A percentile compares a stretch with the other conserved stretches of the same genome.
Evolutionary conservation across 2,329 filamentous ascomycete genomes (phyloP).

Genomic region (Verticillium isaacii): DNA sequence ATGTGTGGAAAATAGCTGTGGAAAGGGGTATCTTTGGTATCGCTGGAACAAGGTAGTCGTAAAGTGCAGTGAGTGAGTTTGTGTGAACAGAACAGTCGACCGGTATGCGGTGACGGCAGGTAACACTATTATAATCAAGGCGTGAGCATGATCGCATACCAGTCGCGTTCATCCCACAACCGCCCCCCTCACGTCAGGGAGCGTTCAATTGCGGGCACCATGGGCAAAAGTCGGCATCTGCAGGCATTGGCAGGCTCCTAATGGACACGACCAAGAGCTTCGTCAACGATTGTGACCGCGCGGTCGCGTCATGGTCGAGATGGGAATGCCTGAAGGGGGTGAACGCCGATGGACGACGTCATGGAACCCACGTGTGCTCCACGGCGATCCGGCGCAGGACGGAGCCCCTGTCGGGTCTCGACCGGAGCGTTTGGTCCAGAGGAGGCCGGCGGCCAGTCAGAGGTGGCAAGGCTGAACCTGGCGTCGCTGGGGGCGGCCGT

Average conservation of each 20-base stretch:
- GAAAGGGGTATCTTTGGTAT: neutral
- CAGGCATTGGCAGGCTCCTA: neutral
- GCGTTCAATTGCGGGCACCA: neutral
- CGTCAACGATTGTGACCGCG: neutral
- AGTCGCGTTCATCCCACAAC: neutral
- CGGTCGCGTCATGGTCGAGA: neutral
- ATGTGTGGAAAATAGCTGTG: neutral
- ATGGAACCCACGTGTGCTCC: neutral
- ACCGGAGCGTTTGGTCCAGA: neutral
- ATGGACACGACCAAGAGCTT: neutral
- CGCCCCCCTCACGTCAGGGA: neutral
- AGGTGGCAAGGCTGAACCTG: neutral
- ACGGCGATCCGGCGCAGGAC: neutral
- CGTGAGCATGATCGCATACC: neutral
- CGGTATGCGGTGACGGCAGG: neutral
- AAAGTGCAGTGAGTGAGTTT: neutral
- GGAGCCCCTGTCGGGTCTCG: neutral
- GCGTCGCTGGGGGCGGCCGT: neutral
- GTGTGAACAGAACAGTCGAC: neutral
- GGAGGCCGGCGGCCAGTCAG: neutral
- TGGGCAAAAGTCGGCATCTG: neutral
- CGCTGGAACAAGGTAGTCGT: neutral
- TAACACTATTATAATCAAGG: neutral
- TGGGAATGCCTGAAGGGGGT: neutral
- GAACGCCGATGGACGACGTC: neutral